phyloP scores from a whole-genome alignment of 495 filamentous ascomycete genomes.

The Saxispiralis lemnorum region DNA sequence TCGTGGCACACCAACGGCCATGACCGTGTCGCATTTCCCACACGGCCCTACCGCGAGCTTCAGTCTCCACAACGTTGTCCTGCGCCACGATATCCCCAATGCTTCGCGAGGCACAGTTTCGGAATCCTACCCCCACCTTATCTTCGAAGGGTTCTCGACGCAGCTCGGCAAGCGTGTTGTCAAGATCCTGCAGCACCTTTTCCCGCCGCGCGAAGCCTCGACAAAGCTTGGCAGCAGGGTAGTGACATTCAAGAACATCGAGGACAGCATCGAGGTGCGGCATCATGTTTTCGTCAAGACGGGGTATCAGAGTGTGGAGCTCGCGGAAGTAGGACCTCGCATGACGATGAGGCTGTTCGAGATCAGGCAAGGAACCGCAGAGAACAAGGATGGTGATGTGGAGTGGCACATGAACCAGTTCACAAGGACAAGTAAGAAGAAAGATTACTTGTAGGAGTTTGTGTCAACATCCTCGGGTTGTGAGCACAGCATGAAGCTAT shows the following conservation, averaged over 20 bases:
- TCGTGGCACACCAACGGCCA: conserved; percentile 75
- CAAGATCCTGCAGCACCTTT: conserved; percentile 86
- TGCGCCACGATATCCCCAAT: conserved; percentile 85
- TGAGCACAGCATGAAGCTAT: no score
- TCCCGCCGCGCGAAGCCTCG: conserved; percentile 67
- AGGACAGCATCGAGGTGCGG: conserved; percentile 77
- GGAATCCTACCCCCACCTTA: conserved; percentile 83
- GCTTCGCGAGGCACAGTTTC: conserved; percentile 74
- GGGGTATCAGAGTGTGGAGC: conserved; percentile 70
- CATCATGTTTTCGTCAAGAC: conserved; percentile 75
- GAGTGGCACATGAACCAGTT: conserved; percentile 94
- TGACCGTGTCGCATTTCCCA: conserved; percentile 80
- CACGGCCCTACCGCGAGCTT: conserved; percentile 87
- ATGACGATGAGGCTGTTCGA: conserved; percentile 96
- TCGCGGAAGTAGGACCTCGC: conserved; percentile 85
- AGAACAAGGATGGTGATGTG: conserved; percentile 88
- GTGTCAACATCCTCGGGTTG: no score
- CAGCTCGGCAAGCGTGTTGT: conserved; percentile 68
- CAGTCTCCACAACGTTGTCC: conserved; percentile 82
- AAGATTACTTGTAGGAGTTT: conserved; percentile 60
- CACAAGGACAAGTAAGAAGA: conserved; percentile 79
- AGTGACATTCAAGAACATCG: conserved; percentile 86
- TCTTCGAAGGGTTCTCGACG: conserved; percentile 86
- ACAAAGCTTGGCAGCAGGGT: conserved; percentile 70
- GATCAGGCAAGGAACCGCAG: conserved; percentile 79